These are phyloP conservation scores for Ajuga chamaepitys DNA, from an alignment of 257 asterid species.

Conservation along the genomic window DNA sequence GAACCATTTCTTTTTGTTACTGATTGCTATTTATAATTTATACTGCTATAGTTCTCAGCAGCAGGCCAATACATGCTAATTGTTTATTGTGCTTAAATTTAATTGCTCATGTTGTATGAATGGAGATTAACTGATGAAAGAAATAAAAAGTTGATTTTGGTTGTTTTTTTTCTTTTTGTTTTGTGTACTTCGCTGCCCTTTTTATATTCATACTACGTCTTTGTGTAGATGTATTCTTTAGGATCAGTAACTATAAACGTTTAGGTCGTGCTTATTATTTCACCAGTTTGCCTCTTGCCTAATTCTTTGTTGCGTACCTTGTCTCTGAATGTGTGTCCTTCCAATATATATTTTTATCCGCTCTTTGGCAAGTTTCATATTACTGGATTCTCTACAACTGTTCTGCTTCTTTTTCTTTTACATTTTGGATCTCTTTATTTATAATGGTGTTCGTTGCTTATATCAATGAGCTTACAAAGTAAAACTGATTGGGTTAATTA, in stretches of 20 bases:
- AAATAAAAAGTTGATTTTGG: neutral
- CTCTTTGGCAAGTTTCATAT: neutral
- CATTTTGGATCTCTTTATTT: neutral
- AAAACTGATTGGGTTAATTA: neutral
- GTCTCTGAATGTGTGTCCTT: neutral
- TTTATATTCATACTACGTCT: neutral
- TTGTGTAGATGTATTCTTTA: neutral
- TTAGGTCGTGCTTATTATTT: neutral
- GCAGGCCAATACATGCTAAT: neutral
- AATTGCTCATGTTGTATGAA: neutral
- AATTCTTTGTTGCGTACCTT: neutral
- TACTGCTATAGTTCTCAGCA: neutral
- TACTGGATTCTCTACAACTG: neutral
- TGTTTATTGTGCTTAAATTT: neutral
- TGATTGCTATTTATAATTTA: neutral
- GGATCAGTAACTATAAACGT: neutral
- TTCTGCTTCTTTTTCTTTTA: neutral
- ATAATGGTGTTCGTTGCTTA: slow-evolving; percentile 3
- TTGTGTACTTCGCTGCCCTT: neutral
- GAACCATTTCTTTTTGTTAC: neutral
- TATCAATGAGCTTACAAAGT: neutral
- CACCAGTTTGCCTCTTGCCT: neutral
- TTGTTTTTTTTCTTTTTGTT: neutral
- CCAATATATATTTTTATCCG: neutral
- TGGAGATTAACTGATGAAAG: neutral